Percentiles rank a stretch among this genome's conserved stretches.
These are phyloP conservation scores for Raffaelea ambrosiae DNA, from an alignment of 2,329 filamentous ascomycete genomes.

Conservation along the genomic window DNA sequence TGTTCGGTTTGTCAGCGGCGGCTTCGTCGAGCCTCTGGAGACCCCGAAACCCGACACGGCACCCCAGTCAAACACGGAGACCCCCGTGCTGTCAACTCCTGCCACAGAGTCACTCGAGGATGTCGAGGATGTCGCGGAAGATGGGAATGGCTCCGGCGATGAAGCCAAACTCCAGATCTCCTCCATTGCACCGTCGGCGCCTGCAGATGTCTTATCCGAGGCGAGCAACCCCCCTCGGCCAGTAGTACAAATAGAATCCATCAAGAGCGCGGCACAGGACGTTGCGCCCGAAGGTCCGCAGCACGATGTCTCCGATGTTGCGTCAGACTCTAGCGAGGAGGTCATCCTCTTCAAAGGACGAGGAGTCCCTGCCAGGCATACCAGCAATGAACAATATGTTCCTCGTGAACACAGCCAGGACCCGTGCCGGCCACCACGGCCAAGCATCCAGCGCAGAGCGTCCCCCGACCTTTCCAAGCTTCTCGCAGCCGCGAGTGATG, in stretches of 20 bases:
- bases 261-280: too few relatives aligned
- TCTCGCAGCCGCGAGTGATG: conserved; percentile 5
- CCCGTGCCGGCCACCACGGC: too few relatives aligned
- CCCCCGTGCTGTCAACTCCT: not conserved
- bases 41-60: not conserved
- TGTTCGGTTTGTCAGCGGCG: conserved; percentile 45
- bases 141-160: too few relatives aligned
- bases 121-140: not conserved
- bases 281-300: too few relatives aligned
- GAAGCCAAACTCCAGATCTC: too few relatives aligned
- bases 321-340: conserved; percentile 61
- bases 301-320: not conserved
- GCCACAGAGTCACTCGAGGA: not conserved
- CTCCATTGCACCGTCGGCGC: too few relatives aligned
- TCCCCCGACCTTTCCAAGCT: not conserved
- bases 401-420: too few relatives aligned
- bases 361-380: not conserved
- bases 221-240: too few relatives aligned
- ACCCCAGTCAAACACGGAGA: not conserved
- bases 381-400: too few relatives aligned
- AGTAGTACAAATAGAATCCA: too few relatives aligned
- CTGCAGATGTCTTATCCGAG: too few relatives aligned
- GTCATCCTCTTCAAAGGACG: conserved; percentile 53
- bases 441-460: too few relatives aligned
- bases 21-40: conserved; percentile 40